Evolutionary conservation across 176 grass and related monocot genomes (phyloP), one percentile per base, ranked within the genome.

Genomic region (Saccharum officinarum): DNA sequence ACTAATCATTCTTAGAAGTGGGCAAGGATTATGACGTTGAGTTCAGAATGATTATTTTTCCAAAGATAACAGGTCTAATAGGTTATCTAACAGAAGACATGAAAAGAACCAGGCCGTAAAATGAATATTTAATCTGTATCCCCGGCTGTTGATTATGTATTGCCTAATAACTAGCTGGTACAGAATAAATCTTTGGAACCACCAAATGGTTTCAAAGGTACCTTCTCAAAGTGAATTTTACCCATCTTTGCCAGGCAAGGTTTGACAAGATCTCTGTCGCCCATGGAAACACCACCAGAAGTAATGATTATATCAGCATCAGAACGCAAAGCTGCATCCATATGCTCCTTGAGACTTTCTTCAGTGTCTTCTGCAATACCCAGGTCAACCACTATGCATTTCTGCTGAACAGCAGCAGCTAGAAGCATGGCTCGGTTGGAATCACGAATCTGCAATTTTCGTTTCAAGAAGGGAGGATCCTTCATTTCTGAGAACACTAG

Each of bases 251-350:
- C 78, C 71, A 98, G 85, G 77, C 93, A 98, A 50, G 97, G 97
- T 85, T 95, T 98, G 71, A 98, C 91, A 52, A 98, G 92, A 85
- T 95, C 97, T 65, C 88, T 98, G 74, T 95, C 97, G 20, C 97
- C 97, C 93, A 98, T 98, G 72, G 93, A 98, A 84, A 98, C 86
- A 82, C 97, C 97, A 62, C 97, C 97, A 69, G 97, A 98, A 72
- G 91, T 94, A 77, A 98, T 77, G 39, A 98, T 87, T 59, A 98
- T 83, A 91, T 98, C 91, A 76, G 94, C 88, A 83, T 87, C 67
- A 67, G 91, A 98, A 79, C 11, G 25, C 31, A 94, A 60, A 88
- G 91, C 91, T 10, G 41, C 90, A 85, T 96, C 93, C 39, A 98
- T 86, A 84, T 84, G 83, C 73, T 89, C 77, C 71, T 73, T 42